These are phyloP conservation scores for Trichoderma guizhouense DNA, from an alignment of 2,329 filamentous ascomycete genomes.

Conservation along the genomic window DNA sequence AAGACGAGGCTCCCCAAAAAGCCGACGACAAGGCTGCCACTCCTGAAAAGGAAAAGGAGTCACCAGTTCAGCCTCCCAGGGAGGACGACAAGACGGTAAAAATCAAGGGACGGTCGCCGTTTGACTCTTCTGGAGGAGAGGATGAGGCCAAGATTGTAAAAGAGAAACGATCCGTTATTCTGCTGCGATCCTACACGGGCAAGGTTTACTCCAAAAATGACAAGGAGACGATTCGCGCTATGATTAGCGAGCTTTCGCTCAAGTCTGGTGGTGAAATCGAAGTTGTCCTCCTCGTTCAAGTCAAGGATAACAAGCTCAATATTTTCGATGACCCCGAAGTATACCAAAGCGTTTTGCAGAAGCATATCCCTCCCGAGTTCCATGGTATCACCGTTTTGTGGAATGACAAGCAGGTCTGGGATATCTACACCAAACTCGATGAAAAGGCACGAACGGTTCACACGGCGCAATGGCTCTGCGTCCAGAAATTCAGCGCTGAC, in stretches of 20 bases:
- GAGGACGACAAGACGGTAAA: constrained; percentile 4
- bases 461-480: constrained; percentile 64
- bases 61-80: not conserved
- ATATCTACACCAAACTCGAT: constrained; percentile 73
- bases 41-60: not conserved
- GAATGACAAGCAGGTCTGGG: constrained; percentile 70
- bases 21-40: not conserved
- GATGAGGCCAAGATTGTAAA: constrained; percentile 24
- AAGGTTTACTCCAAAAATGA: constrained; percentile 77
- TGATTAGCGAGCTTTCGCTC: constrained; percentile 73
- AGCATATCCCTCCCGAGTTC: constrained; percentile 67
- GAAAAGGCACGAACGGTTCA: constrained; percentile 53
- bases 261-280: constrained; percentile 78
- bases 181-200: constrained; percentile 73
- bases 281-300: constrained; percentile 75
- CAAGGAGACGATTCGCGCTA: constrained; percentile 71
- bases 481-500: constrained; percentile 72
- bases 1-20: not conserved
- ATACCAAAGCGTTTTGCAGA: constrained; percentile 58
- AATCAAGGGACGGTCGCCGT: constrained; percentile 19
- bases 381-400: constrained; percentile 68
- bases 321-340: constrained; percentile 58
- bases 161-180: constrained; percentile 63
- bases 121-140: constrained; percentile 6
- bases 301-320: constrained; percentile 59